Evolutionary conservation across 306 rosid genomes (phyloP).

Genomic region (Hippophae gyantsensis): DNA sequence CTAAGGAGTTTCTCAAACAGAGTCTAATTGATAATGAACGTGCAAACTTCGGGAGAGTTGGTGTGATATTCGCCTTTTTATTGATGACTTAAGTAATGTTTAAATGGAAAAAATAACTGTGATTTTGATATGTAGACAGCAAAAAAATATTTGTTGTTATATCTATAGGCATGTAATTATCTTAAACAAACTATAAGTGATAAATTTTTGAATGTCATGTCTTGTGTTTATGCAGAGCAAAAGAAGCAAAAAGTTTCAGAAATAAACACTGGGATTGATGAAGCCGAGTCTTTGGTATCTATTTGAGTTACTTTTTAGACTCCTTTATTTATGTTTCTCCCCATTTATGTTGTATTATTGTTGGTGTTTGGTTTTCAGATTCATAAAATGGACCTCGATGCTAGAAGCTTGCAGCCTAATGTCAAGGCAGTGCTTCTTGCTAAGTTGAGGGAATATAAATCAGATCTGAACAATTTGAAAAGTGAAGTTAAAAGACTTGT

Average conservation of each 20-base stretch:
- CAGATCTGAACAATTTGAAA: conserved; percentile 86
- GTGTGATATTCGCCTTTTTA: too few relatives aligned
- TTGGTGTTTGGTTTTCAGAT: conserved; percentile 38
- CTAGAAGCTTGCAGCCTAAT: conserved; percentile 89
- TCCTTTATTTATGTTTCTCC: conserved; percentile 11
- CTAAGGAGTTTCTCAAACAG: too few relatives aligned
- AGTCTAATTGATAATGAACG: too few relatives aligned
- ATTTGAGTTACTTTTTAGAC: conserved; percentile 14
- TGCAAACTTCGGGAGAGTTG: too few relatives aligned
- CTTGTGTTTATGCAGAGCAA: conserved; percentile 53
- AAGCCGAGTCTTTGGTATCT: conserved; percentile 82
- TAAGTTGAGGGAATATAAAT: conserved; percentile 88
- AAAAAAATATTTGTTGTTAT: too few relatives aligned
- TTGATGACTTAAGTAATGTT: too few relatives aligned
- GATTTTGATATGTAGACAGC: too few relatives aligned
- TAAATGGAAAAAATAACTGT: too few relatives aligned
- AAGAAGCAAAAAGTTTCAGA: conserved; percentile 84
- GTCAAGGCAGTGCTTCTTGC: conserved; percentile 72
- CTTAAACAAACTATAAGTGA: background rate
- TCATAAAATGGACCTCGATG: conserved; percentile 88
- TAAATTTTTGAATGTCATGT: background rate
- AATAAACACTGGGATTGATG: conserved; percentile 72
- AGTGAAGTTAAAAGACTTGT: conserved; percentile 67
- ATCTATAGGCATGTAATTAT: background rate
- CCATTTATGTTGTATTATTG: background rate